phyloP scores from a whole-genome alignment of 495 filamentous ascomycete species.

The Talaromyces liani region DNA sequence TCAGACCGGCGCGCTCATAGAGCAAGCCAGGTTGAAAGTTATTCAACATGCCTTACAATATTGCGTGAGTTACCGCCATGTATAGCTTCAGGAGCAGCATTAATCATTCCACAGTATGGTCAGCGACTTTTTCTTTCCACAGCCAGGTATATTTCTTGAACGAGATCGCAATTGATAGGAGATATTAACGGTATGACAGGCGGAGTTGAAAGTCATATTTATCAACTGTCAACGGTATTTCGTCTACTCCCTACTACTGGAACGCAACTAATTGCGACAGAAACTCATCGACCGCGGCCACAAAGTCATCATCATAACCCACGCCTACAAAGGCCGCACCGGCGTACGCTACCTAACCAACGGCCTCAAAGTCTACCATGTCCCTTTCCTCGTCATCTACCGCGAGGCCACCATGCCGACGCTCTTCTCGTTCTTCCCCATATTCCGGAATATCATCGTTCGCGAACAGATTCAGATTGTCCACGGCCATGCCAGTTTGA shows the following conservation, averaged over 20 bases:
- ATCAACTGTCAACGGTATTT: slow-evolving; percentile 74
- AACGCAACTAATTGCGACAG: slow-evolving; percentile 14
- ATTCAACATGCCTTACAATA: slow-evolving; percentile 56
- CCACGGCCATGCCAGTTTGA: slow-evolving; percentile 89
- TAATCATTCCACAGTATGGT: slow-evolving; percentile 59
- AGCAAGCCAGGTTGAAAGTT: not conserved
- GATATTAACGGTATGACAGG: slow-evolving; percentile 36
- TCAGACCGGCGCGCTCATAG: not conserved
- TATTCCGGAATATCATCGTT: slow-evolving; percentile 91
- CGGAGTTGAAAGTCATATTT: slow-evolving; percentile 96
- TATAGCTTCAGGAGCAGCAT: not conserved
- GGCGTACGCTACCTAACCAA: slow-evolving; percentile 97
- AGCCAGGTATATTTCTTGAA: slow-evolving; percentile 53
- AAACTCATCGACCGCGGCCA: slow-evolving; percentile 96
- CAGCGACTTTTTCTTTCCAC: slow-evolving; percentile 98
- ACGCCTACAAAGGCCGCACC: slow-evolving; percentile 86
- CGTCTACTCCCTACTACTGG: not conserved
- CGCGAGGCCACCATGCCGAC: slow-evolving; percentile 93
- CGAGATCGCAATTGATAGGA: not conserved
- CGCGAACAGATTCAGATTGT: slow-evolving; percentile 94
- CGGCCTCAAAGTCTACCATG: slow-evolving; percentile 95
- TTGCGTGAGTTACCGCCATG: slow-evolving; percentile 47
- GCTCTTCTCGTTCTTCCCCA: slow-evolving; percentile 95
- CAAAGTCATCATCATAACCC: slow-evolving; percentile 96
- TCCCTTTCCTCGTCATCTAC: slow-evolving; percentile 92